Base-by-base conservation (phyloP, 2,329 filamentous ascomycete genomes). In the Nothophaeocryptopus gaeumannii region DNA sequence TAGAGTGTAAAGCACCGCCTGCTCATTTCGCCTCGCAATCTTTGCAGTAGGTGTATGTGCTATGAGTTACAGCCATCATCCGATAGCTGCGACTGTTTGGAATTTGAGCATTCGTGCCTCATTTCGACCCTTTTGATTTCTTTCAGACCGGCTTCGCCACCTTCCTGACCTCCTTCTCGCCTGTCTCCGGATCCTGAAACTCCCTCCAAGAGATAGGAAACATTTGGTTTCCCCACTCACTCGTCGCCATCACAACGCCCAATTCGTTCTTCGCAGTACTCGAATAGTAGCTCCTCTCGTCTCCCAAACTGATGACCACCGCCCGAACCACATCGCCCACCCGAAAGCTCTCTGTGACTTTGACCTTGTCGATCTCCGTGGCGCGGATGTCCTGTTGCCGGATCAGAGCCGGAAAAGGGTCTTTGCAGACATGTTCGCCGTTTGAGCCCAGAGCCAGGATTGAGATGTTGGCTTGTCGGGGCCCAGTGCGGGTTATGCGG, bases 221-320 rank as follows among this genome's bases (percentile, higher is more conserved):
- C 90, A 97, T 95, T 62, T 87, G 81, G 71, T 95, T 92, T 1
- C 91, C 91, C 2, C 80, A 81, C 67, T 95, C 89, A 66, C 89
- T 95, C 60, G 82, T 85, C 8, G 92, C 93, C 83, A 97, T 88
- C 34, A 99, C 88, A 51, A 97, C 92, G 2, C 93, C 93, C 35
- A 95, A 77, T 67, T 95, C 88, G 70, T 99, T 97, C 59, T 83
- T 83, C 26, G 90, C 89, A 1, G 93, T 99, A 20, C 85, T 88
- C n/a, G 95, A 79, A 69, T 96, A 99, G 69, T 97, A 99, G 63
- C 89, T 95, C 43, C 87, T 84, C 73, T 97, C 91, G 67, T 99
- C 93, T 33, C 93, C 93, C 11, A 97, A 73, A 76, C 82, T 72
- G 63, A 89, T 85, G 64, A 99, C 90, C 48, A 85, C 81, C 4